phyloP scores from a whole-genome alignment of 2,329 filamentous ascomycete species.

The Alternaria tenuissima region DNA sequence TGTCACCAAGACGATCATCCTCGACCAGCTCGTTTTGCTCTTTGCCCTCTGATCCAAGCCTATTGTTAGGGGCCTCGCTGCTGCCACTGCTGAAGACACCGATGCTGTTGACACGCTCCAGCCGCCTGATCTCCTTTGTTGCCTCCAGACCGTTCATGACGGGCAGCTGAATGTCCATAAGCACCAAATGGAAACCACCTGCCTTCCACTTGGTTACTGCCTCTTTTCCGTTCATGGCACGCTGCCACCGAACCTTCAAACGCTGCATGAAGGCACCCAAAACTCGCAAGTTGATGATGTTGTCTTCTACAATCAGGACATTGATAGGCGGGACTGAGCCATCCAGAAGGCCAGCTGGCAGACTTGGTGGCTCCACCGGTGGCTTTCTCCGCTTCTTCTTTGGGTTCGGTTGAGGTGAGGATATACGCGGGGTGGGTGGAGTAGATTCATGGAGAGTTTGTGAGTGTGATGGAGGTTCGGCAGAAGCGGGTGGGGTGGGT shows the following conservation, averaged over 20 bases:
- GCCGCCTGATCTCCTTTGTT: slow-evolving; percentile 88
- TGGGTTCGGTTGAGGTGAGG: slow-evolving; percentile 56
- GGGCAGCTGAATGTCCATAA: slow-evolving; percentile 98
- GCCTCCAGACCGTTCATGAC: slow-evolving; percentile 96
- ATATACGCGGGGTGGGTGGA: slow-evolving; percentile 59
- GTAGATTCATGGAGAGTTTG: slow-evolving; percentile 49
- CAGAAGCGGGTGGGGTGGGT: slow-evolving; percentile 61
- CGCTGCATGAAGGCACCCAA: slow-evolving; percentile 96
- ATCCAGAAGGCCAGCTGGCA: slow-evolving; percentile 72
- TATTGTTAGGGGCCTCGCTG: slow-evolving; percentile 50
- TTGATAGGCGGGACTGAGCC: slow-evolving; percentile 93
- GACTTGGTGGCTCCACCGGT: slow-evolving; percentile 42
- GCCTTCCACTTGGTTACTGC: slow-evolving; percentile 92
- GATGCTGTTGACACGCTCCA: slow-evolving; percentile 91
- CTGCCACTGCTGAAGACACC: slow-evolving; percentile 77
- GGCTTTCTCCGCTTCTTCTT: slow-evolving; percentile 59
- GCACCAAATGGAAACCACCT: slow-evolving; percentile 92
- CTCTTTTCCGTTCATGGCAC: slow-evolving; percentile 93
- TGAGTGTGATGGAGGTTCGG: slow-evolving; percentile 53
- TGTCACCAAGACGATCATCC: slow-evolving; percentile 74
- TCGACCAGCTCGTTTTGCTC: slow-evolving; percentile 56
- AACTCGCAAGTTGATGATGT: slow-evolving; percentile 94
- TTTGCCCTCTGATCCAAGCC: slow-evolving; percentile 50
- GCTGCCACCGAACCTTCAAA: slow-evolving; percentile 94
- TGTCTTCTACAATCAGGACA: slow-evolving; percentile 97